Percentiles rank a stretch among this genome's conserved stretches.
phyloP scores from a whole-genome alignment of 352 stramenopile genomes.

The Elongisporangium undulatum region DNA sequence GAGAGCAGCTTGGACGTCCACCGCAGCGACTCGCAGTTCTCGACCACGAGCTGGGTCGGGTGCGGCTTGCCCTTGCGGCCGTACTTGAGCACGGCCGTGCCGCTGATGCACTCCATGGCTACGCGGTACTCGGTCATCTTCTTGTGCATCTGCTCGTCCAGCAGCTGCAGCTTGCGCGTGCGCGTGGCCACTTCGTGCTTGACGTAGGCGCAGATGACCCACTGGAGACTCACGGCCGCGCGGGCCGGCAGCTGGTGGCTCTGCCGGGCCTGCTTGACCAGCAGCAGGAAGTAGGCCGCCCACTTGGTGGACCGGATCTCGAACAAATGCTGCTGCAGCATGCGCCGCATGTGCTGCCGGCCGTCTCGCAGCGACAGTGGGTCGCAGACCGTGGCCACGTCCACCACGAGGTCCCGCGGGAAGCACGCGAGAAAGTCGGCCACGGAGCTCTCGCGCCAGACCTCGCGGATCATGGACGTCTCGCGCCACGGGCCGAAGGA shows the following conservation, averaged over 20 bases:
- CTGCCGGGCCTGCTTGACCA: slow-evolving; percentile 35
- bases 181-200: slow-evolving; percentile 35
- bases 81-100: slow-evolving; percentile 71
- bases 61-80: slow-evolving; percentile 79
- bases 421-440: slow-evolving; percentile 26
- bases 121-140: slow-evolving; percentile 86
- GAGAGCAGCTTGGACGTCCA: slow-evolving; percentile 74
- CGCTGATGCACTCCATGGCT: slow-evolving; percentile 72
- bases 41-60: slow-evolving; percentile 62
- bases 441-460: slow-evolving; percentile 26
- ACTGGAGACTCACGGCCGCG: slow-evolving; percentile 53
- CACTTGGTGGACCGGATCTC: slow-evolving; percentile 79
- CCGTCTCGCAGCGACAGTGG: slow-evolving; percentile 18
- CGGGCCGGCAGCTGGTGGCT: slow-evolving; percentile 19
- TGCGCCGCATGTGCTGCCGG: slow-evolving; percentile 24
- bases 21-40: slow-evolving; percentile 73
- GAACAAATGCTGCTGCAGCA: slow-evolving; percentile 55
- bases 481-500: slow-evolving; percentile 10
- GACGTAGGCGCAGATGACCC: slow-evolving; percentile 55
- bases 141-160: slow-evolving; percentile 52
- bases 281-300: slow-evolving; percentile 68
- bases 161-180: slow-evolving; percentile 31
- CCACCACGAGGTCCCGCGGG: slow-evolving; percentile 34
- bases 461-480: slow-evolving; percentile 5
- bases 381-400: slow-evolving; percentile 39